Evolutionary conservation across 2,329 filamentous ascomycete genomes (phyloP).

Genomic region (Claviceps quebecensis): DNA sequence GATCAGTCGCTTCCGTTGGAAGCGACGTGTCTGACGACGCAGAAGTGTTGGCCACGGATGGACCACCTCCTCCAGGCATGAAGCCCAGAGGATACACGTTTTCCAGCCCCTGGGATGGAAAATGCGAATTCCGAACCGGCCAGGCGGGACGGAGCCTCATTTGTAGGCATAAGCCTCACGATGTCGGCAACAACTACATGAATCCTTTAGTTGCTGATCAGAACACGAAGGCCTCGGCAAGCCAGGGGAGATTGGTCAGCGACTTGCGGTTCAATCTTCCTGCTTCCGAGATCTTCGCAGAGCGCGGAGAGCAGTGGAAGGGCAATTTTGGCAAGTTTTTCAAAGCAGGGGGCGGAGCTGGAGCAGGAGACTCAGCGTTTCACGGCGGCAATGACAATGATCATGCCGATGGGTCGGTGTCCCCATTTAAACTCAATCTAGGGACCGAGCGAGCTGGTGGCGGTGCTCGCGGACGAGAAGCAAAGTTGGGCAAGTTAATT

Average conservation of each 20-base stretch:
- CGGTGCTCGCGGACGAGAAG: conserved; percentile 69
- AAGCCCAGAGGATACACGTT: conserved; percentile 61
- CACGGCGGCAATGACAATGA: conserved; percentile 21
- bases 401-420: conserved; percentile 23
- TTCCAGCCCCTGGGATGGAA: conserved; percentile 71
- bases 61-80: conserved; percentile 13
- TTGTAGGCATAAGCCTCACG: conserved; percentile 57
- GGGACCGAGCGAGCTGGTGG: conserved; percentile 77
- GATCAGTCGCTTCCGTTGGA: conserved; percentile 16
- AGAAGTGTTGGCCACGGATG: conserved; percentile 1
- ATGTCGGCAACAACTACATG: conserved; percentile 16
- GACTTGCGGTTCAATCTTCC: conserved; percentile 87
- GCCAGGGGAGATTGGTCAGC: conserved; percentile 37
- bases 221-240: conserved; percentile 3
- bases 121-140: conserved; percentile 74
- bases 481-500: conserved; percentile 88
- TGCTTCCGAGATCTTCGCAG: conserved; percentile 33
- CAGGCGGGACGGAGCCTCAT: conserved; percentile 59
- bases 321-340: conserved; percentile 30
- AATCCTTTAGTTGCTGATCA: conserved; percentile 31
- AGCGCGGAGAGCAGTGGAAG: conserved; percentile 23
- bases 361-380: conserved; percentile 1
- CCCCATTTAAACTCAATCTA: conserved; percentile 54
- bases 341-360: conserved; percentile 16
- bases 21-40: neutral